phyloP scores from a whole-genome alignment of 2,329 filamentous ascomycete genomes.

The Curvularia sp. region DNA sequence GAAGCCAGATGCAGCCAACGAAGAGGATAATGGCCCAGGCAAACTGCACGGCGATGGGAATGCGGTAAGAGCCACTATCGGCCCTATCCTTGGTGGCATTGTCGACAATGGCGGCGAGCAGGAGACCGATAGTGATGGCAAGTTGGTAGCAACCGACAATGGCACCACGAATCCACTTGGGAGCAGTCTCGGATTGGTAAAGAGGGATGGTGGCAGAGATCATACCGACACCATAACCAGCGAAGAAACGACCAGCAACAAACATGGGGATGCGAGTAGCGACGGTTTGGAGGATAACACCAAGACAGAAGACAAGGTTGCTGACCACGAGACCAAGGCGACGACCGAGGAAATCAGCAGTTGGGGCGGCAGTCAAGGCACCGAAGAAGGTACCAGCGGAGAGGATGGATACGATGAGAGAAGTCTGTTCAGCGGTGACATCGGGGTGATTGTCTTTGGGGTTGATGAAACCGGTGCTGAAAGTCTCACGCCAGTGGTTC shows the following conservation, averaged over 20 bases:
- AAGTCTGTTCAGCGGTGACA: constrained; percentile 62
- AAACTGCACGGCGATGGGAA: constrained; percentile 78
- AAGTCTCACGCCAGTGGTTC: constrained; percentile 70
- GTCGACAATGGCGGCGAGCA: constrained; percentile 71
- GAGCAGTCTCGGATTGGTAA: constrained; percentile 76
- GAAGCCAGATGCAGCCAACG: constrained; percentile 66
- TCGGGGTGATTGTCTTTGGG: constrained; percentile 50
- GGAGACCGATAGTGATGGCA: constrained; percentile 74
- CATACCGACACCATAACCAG: constrained; percentile 53
- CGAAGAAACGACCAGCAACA: constrained; percentile 53
- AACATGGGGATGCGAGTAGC: constrained; percentile 49
- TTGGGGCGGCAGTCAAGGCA: constrained; percentile 70
- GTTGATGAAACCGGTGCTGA: constrained; percentile 55
- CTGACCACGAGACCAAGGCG: constrained; percentile 64
- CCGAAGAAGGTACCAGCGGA: constrained; percentile 82
- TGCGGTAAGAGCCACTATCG: constrained; percentile 72
- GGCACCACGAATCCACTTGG: constrained; percentile 75
- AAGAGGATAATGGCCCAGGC: constrained; percentile 75
- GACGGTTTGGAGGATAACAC: constrained; percentile 51
- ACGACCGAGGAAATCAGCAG: constrained; percentile 73
- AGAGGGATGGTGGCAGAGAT: constrained; percentile 62
- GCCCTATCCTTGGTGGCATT: constrained; percentile 66
- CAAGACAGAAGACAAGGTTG: constrained; percentile 49
- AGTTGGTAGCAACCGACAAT: constrained; percentile 75
- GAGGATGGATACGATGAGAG: constrained; percentile 80